A percentile compares a stretch with the other conserved stretches of the same genome.
These are phyloP conservation scores for Penicillium coprophilum DNA, from an alignment of 495 filamentous ascomycete genomes.

Conservation along the genomic window DNA sequence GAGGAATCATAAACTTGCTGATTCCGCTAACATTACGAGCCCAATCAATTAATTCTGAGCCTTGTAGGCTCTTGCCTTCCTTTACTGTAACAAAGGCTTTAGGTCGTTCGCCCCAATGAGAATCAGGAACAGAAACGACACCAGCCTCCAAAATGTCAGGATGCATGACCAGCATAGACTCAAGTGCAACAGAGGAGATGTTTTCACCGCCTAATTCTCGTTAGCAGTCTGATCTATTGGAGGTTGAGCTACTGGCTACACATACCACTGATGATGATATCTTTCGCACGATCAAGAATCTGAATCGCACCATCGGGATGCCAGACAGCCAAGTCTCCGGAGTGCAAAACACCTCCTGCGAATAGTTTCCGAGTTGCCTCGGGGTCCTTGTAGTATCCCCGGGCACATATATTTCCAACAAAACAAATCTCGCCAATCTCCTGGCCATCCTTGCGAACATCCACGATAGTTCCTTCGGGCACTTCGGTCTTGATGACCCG, in stretches of 20 bases:
- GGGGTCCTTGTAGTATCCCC: conserved; percentile 87
- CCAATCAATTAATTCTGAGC: conserved; percentile 80
- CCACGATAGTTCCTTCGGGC: conserved; percentile 63
- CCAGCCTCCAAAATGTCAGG: conserved; percentile 87
- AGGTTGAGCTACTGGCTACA: neutral
- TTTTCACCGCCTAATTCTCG: conserved; percentile 78
- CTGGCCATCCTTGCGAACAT: conserved; percentile 76
- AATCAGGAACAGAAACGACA: conserved; percentile 84
- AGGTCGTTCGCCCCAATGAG: conserved; percentile 91
- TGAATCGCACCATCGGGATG: conserved; percentile 85
- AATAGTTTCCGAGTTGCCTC: conserved; percentile 88
- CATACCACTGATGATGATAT: conserved; percentile 96
- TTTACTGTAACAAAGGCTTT: conserved; percentile 91
- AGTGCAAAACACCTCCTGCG: conserved; percentile 81
- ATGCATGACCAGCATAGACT: conserved; percentile 88
- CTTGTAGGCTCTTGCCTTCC: conserved; percentile 55
- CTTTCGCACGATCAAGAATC: conserved; percentile 91
- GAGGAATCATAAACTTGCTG: conserved; percentile 92
- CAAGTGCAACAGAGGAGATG: conserved; percentile 89
- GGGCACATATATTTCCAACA: conserved; percentile 85
- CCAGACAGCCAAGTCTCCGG: conserved; percentile 90
- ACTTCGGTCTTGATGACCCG: conserved; percentile 80
- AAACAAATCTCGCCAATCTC: conserved; percentile 96
- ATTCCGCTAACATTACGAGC: conserved; percentile 75
- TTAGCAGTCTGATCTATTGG: conserved; percentile 10